Evolutionary conservation across 2,329 filamentous ascomycete genomes (phyloP).

Genomic region (Daldinia sp.): DNA sequence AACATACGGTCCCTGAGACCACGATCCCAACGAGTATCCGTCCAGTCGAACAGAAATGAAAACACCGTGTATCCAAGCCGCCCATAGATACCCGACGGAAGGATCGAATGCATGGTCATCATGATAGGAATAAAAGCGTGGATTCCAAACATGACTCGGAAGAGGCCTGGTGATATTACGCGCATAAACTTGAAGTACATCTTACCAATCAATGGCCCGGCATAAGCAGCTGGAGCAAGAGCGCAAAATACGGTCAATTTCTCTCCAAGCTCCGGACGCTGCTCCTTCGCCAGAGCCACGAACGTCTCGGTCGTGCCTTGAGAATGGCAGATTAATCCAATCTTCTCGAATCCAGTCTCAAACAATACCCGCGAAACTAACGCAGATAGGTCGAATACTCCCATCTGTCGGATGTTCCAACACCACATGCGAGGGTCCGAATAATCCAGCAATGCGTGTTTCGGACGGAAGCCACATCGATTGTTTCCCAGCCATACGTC

Average conservation of each 20-base stretch:
- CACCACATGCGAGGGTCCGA: slow-evolving; percentile 92
- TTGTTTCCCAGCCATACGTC: slow-evolving; percentile 98
- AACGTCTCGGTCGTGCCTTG: slow-evolving; percentile 92
- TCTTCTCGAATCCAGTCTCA: slow-evolving; percentile 83
- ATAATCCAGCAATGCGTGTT: slow-evolving; percentile 74
- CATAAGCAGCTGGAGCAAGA: slow-evolving; percentile 88
- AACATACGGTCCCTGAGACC: slow-evolving; percentile 84
- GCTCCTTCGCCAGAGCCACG: slow-evolving; percentile 87
- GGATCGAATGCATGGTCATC: slow-evolving; percentile 78
- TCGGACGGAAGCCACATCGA: slow-evolving; percentile 82
- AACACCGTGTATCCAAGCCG: slow-evolving; percentile 89
- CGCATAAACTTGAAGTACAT: slow-evolving; percentile 94
- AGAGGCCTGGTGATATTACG: slow-evolving; percentile 76
- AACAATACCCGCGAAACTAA: slow-evolving; percentile 79
- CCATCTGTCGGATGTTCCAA: slow-evolving; percentile 97
- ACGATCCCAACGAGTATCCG: slow-evolving; percentile 83
- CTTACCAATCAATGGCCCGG: slow-evolving; percentile 83
- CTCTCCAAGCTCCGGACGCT: slow-evolving; percentile 82
- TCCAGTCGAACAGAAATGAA: slow-evolving; percentile 89
- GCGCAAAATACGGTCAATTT: slow-evolving; percentile 91
- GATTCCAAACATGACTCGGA: slow-evolving; percentile 86
- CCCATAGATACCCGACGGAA: slow-evolving; percentile 76
- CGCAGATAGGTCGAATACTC: slow-evolving; percentile 84
- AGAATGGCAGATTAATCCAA: slow-evolving; percentile 85
- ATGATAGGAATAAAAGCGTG: slow-evolving; percentile 94